Base-by-base conservation (phyloP, 2,329 filamentous ascomycete species). In the Colletotrichum magnum region DNA sequence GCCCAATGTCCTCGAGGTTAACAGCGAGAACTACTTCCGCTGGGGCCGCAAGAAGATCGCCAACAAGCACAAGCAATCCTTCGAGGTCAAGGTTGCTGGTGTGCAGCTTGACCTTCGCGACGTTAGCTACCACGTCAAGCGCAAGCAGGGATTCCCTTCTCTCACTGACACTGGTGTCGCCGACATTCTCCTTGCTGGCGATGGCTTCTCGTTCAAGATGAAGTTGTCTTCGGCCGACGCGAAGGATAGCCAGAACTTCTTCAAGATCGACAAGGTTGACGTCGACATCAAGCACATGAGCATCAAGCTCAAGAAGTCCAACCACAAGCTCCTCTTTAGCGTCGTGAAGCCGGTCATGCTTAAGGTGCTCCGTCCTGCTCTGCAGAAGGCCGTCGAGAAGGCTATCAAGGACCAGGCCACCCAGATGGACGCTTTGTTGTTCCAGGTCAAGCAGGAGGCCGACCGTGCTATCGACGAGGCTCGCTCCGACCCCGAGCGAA, bases 111-210 rank as follows among this genome's bases (percentile, higher is more conserved):
- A 99, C 74, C 86, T 98, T 52, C 89, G 88, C 72, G 94, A 97
- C 77, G 94, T 99, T 71, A 94, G 93, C 80, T 98, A 95, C 87
- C 95, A 98, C 81, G 87, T 99, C 82, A 96, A 96, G 85, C 93
- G 92, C 83, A 98, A 99, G 89, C 85, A 94, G 76, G 95, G 96
- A 9, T 98, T 98, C 86, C 95, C 95, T 3, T 88, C 91, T 15
- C 86, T 98, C 79, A 94, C 90, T 18, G 96, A 99, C 78, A 93
- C 89, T 53, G 96, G 96, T 84, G 87, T 98, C 39, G 91, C 93
- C 82, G 95, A 98, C 78, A 90, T 99, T 75, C 89, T 94, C 77
- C 88, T 99, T 63, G 93, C 93, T 28, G 96, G 95, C 39, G 89
- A 92, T 51, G 96, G 96, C 43, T 92, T 99, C 79, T 93, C 92